Evolutionary conservation across 768 basidiomycete species (phyloP).

Genomic region (Russula sp.): DNA sequence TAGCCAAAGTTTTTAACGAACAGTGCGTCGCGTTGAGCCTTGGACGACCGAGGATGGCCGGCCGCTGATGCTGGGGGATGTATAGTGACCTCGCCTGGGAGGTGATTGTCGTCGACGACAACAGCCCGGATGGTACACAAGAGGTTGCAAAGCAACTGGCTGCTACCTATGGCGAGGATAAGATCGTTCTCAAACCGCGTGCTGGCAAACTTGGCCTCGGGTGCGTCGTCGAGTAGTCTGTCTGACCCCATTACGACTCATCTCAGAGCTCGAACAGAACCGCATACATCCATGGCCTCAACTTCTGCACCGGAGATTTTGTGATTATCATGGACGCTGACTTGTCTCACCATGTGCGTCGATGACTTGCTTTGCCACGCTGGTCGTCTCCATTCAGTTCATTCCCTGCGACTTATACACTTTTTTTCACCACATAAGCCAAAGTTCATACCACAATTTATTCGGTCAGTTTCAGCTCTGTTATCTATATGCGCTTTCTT

Average conservation of each 20-base stretch:
- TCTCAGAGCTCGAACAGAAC: constrained; percentile 42
- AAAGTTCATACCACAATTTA: constrained; percentile 92
- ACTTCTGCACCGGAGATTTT: constrained; percentile 86
- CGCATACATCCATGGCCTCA: constrained; percentile 87
- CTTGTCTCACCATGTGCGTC: constrained; percentile 85
- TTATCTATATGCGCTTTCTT: neutral
- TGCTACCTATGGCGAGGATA: constrained; percentile 75
- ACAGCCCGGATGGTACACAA: constrained; percentile 88
- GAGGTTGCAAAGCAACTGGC: constrained; percentile 78
- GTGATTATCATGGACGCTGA: constrained; percentile 98
- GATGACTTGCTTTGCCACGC: no score
- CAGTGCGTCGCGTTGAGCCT: constrained; percentile 43
- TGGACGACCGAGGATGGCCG: no score
- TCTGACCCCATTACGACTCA: no score
- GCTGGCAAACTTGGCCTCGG: constrained; percentile 88
- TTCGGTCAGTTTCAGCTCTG: constrained; percentile 42
- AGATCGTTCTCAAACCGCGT: constrained; percentile 80
- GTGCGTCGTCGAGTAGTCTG: constrained; percentile 36
- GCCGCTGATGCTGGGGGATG: constrained; percentile 15
- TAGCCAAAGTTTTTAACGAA: constrained; percentile 68
- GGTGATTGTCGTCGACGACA: constrained; percentile 86
- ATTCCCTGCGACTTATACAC: neutral
- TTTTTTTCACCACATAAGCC: constrained; percentile 42
- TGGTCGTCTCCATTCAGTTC: neutral
- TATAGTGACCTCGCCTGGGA: constrained; percentile 73